phyloP scores from a whole-genome alignment of 2,329 filamentous ascomycete genomes.

The Microcyclospora pomicola region DNA sequence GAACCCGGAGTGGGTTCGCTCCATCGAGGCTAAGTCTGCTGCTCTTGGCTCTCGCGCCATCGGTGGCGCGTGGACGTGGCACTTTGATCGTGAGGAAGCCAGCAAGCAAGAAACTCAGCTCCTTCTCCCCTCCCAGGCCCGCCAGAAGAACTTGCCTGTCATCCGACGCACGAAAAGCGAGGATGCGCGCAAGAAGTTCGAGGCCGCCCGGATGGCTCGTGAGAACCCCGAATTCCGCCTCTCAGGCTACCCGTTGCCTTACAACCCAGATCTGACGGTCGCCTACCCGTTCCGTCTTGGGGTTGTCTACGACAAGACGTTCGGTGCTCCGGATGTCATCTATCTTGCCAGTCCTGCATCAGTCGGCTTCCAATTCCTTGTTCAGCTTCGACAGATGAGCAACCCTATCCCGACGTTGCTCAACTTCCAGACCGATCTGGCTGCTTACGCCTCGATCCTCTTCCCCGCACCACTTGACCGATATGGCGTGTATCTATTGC shows the following conservation, averaged over 20 bases:
- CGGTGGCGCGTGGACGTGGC: constrained; percentile 21
- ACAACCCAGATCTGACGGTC: constrained; percentile 57
- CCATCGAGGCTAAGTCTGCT: constrained; percentile 19
- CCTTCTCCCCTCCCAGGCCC: constrained; percentile 3
- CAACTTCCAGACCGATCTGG: constrained; percentile 60
- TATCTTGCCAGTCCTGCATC: constrained; percentile 58
- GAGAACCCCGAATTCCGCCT: constrained; percentile 42
- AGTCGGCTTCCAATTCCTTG: constrained; percentile 55
- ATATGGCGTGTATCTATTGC: constrained; percentile 49
- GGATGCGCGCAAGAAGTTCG: constrained; percentile 12
- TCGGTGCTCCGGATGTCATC: constrained; percentile 49
- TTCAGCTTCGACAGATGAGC: constrained; percentile 50
- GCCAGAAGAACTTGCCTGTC: constrained; percentile 10
- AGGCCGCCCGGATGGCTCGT: constrained; percentile 20
- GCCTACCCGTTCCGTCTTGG: constrained; percentile 56
- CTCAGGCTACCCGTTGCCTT: constrained; percentile 52
- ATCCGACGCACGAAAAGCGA: constrained; percentile 17
- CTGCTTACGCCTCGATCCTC: constrained; percentile 55
- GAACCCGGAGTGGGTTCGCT: constrained; percentile 22
- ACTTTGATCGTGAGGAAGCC: constrained; percentile 14
- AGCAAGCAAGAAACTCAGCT: constrained; percentile 8
- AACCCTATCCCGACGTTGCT: constrained; percentile 46
- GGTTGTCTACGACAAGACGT: constrained; percentile 45
- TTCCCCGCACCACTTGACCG: constrained; percentile 49
- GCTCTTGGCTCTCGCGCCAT: constrained; percentile 20